A percentile compares a stretch with the other conserved stretches of the same genome.
phyloP scores from a whole-genome alignment of 2,329 filamentous ascomycete genomes.

The Aspergillus oerlinghausenensis region DNA sequence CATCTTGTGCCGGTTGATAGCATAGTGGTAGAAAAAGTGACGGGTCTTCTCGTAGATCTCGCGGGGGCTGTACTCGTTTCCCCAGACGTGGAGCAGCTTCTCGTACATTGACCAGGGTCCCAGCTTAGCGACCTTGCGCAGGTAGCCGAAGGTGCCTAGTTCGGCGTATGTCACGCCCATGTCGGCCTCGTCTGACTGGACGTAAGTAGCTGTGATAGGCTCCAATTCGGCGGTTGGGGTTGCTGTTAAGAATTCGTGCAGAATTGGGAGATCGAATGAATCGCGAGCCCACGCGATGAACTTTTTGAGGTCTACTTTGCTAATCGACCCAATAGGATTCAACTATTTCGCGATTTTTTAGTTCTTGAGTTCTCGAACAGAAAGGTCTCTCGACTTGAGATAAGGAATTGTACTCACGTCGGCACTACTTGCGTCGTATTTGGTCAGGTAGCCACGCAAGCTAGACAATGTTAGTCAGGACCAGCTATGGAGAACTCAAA shows the following conservation, averaged over 20 bases:
- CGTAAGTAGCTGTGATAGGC: conserved; percentile 61
- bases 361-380: neutral
- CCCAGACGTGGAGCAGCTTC: conserved; percentile 50
- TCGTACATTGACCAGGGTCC: conserved; percentile 53
- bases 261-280: conserved; percentile 59
- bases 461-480: conserved; percentile 34
- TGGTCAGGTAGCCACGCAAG: conserved; percentile 58
- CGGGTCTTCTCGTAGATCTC: conserved; percentile 47
- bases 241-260: conserved; percentile 62
- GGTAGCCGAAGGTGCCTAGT: conserved; percentile 48
- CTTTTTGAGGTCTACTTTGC: conserved; percentile 64
- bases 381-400: neutral
- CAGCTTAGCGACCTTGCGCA: conserved; percentile 53
- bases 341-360: conserved; percentile 18
- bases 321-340: conserved; percentile 45
- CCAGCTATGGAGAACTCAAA: neutral
- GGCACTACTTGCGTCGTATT: conserved; percentile 59
- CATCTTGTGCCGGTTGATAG: conserved; percentile 63
- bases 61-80: conserved; percentile 33
- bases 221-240: conserved; percentile 61
- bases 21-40: conserved; percentile 47
- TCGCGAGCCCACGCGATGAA: conserved; percentile 64
- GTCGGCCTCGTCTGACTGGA: conserved; percentile 54
- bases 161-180: conserved; percentile 54
- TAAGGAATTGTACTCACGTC: conserved; percentile 44